Percentiles rank a stretch among this genome's conserved stretches.
phyloP scores from a whole-genome alignment of 768 basidiomycete species.

The Boletus subcaerulescens region DNA sequence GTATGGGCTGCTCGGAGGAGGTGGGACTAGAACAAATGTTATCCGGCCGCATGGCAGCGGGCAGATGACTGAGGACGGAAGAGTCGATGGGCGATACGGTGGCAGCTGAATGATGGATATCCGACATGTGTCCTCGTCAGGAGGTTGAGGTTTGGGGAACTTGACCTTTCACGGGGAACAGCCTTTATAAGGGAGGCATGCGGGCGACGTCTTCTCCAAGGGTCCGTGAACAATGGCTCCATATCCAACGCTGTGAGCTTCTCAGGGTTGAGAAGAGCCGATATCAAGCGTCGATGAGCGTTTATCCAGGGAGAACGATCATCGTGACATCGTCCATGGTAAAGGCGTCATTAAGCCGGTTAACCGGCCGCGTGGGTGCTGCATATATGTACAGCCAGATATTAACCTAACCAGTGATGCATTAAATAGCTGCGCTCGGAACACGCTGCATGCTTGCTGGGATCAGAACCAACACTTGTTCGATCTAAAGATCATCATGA shows the following conservation, averaged over 20 bases:
- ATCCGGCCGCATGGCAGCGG: slow-evolving; percentile 3
- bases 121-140: neutral
- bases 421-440: neutral
- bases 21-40: slow-evolving; percentile 11
- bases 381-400: no score
- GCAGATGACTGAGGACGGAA: neutral
- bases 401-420: neutral
- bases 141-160: neutral
- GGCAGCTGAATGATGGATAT: neutral
- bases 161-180: neutral
- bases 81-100: neutral
- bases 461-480: neutral
- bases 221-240: slow-evolving; percentile 7
- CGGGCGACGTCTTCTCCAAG: neutral
- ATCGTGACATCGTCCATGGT: neutral
- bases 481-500: neutral
- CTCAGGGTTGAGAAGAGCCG: neutral
- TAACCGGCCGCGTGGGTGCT: neutral
- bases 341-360: neutral
- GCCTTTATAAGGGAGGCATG: slow-evolving; percentile 13
- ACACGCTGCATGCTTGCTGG: neutral
- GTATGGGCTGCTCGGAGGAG: neutral
- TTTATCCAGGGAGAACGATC: neutral
- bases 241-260: no score
- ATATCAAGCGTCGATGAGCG: slow-evolving; percentile 8